A percentile compares a stretch with the other conserved stretches of the same genome.
phyloP scores from a whole-genome alignment of 805 yeast genomes.

The Ogataea philodendri region DNA sequence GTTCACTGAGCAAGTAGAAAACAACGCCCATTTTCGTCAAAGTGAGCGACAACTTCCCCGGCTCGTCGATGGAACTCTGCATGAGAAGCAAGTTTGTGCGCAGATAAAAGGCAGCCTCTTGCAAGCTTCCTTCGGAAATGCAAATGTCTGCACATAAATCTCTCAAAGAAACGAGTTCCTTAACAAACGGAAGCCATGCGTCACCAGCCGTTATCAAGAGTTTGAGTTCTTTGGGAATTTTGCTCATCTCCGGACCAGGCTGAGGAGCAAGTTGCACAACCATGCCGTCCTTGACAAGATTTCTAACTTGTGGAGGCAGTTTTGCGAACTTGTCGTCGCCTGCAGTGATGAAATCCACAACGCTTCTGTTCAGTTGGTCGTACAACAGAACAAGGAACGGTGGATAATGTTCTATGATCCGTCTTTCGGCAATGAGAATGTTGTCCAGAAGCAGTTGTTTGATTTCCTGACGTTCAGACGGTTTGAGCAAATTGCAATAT shows the following conservation, averaged over 20 bases:
- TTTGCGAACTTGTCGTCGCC: constrained; percentile 5
- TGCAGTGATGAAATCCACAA: constrained; percentile 14
- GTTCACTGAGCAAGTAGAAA: constrained; percentile 14
- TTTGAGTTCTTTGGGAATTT: constrained; percentile 23
- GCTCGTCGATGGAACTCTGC: constrained; percentile 20
- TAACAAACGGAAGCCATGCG: constrained; percentile 32
- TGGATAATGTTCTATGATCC: constrained; percentile 27
- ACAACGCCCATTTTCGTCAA: constrained; percentile 20
- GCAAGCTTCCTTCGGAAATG: constrained; percentile 24
- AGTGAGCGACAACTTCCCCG: constrained; percentile 20
- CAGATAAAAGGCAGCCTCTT: constrained; percentile 19
- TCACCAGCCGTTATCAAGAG: constrained; percentile 22
- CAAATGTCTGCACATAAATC: constrained; percentile 28
- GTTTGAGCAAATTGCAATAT: constrained; percentile 25
- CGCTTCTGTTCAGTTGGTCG: constrained; percentile 15
- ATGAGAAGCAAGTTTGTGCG: constrained; percentile 16
- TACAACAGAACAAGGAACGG: constrained; percentile 26
- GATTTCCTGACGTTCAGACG: constrained; percentile 22
- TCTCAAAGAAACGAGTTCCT: constrained; percentile 25
- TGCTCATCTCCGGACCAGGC: constrained; percentile 18
- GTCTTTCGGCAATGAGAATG: constrained; percentile 26
- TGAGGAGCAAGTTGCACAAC: constrained; percentile 22
- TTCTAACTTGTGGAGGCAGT: constrained; percentile 8
- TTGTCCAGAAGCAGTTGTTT: constrained; percentile 22
- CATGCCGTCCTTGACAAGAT: constrained; percentile 16